These are phyloP conservation scores for Calocera cornea DNA, from an alignment of 768 basidiomycete genomes.

Conservation along the genomic window DNA sequence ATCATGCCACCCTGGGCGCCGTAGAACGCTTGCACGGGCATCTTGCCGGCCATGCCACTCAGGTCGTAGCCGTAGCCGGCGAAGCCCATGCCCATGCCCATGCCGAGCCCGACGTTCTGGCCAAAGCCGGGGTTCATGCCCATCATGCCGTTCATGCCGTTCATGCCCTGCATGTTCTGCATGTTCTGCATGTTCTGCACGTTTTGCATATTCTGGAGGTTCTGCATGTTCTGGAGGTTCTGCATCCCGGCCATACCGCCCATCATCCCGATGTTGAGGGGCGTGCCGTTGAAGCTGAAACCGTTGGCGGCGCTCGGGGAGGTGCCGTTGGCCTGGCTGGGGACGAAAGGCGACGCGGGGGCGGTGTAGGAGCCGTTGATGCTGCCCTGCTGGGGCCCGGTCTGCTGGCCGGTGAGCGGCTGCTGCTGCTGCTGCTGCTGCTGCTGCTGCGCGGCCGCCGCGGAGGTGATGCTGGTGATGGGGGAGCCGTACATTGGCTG, in stretches of 20 bases:
- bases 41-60: not conserved
- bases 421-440: not conserved
- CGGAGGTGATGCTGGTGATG: conserved; percentile 2
- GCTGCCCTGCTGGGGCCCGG: conserved; percentile 2
- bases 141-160: conserved; percentile 6
- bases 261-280: conserved; percentile 31
- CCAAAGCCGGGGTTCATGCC: conserved; percentile 9
- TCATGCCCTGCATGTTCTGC: not conserved
- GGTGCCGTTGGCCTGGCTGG: conserved; percentile 6
- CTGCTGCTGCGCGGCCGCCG: not conserved
- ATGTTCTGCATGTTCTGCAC: not conserved
- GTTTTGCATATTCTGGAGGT: not conserved
- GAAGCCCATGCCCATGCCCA: conserved; percentile 18
- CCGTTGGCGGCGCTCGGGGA: conserved; percentile 6
- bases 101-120: conserved; percentile 16
- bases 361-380: not conserved
- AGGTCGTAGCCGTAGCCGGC: conserved; percentile 11
- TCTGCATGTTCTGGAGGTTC: not conserved
- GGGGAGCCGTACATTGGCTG: not conserved
- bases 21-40: conserved; percentile 12
- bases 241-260: not conserved
- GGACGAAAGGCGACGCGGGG: not conserved
- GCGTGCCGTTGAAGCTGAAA: not conserved
- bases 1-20: conserved; percentile 1
- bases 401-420: conserved; percentile 6